These are phyloP conservation scores for Bacterosira constricta DNA, from an alignment of 108 stramenopile genomes.

Conservation along the genomic window DNA sequence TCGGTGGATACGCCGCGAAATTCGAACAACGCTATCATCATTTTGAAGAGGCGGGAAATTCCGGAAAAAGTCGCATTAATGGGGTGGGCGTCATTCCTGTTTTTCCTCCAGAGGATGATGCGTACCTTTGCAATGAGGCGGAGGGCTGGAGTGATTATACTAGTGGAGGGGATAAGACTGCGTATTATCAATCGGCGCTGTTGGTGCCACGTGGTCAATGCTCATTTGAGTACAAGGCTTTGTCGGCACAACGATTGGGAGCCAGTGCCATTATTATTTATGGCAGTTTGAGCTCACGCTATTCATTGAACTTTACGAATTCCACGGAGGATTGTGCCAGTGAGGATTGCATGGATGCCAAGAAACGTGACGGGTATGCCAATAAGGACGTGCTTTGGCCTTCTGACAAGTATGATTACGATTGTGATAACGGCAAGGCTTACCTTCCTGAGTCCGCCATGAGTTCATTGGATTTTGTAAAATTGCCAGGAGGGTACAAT, in stretches of 20 bases:
- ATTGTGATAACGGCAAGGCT: conserved; percentile 46
- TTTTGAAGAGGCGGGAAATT: too few relatives aligned
- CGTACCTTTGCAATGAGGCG: conserved; percentile 39
- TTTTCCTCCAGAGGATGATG: conserved; percentile 41
- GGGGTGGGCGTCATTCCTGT: conserved; percentile 35
- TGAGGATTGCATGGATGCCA: not conserved
- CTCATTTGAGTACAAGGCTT: conserved; percentile 54
- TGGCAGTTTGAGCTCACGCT: conserved; percentile 44
- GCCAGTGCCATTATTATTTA: conserved; percentile 51
- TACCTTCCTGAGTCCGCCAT: conserved; percentile 15
- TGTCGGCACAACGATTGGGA: conserved; percentile 40
- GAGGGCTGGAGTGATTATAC: conserved; percentile 17
- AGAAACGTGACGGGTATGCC: conserved; percentile 11
- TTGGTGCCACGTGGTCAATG: conserved; percentile 55
- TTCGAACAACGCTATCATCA: conserved; percentile 7
- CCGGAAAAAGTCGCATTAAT: not conserved
- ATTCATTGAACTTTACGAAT: conserved; percentile 36
- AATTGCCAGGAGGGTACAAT: conserved; percentile 27
- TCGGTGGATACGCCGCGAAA: conserved; percentile 38
- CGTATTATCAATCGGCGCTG: conserved; percentile 13
- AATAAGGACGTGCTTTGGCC: conserved; percentile 48
- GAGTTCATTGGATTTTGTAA: conserved; percentile 7
- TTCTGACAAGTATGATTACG: conserved; percentile 47
- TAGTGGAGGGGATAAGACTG: not conserved
- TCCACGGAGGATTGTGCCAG: conserved; percentile 12